Evolutionary conservation across 768 basidiomycete genomes (phyloP).

Genomic region (Russula ochroleuca): DNA sequence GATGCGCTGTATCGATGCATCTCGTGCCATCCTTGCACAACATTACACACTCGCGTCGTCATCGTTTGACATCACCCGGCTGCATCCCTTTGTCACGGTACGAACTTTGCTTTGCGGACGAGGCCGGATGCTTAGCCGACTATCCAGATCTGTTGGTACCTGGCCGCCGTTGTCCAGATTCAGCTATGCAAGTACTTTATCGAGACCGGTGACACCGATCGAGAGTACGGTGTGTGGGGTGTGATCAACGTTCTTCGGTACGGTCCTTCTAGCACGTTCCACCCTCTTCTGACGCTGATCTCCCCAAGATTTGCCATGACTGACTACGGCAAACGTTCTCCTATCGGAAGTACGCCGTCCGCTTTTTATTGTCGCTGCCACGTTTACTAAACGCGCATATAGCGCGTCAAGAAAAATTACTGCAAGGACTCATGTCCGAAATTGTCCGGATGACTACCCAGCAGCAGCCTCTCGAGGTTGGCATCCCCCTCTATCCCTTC

Average conservation of each 20-base stretch:
- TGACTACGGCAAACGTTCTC: conserved; percentile 72
- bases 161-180: conserved; percentile 82
- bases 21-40: conserved; percentile 66
- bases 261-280: conserved; percentile 21
- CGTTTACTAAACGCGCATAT: conserved; percentile 9
- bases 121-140: conserved; percentile 9
- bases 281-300: conserved; percentile 39
- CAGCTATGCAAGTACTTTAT: conserved; percentile 85
- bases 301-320: conserved; percentile 81
- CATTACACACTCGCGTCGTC: conserved; percentile 79
- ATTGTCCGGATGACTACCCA: conserved; percentile 80
- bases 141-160: conserved; percentile 81
- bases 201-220: conserved; percentile 66
- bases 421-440: conserved; percentile 81
- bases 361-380: neutral
- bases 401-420: conserved; percentile 79
- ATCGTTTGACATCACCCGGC: conserved; percentile 70
- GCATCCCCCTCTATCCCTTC: conserved; percentile 76
- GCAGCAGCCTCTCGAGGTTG: conserved; percentile 73
- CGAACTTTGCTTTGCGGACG: conserved; percentile 30
- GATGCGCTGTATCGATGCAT: conserved; percentile 67
- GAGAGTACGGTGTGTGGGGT: conserved; percentile 79
- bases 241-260: conserved; percentile 82
- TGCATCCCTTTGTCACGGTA: conserved; percentile 82
- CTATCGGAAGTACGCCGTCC: conserved; percentile 67